Conservation (phyloP, 352 stramenopile species). For the Phytopythium oedochilum region DNA sequence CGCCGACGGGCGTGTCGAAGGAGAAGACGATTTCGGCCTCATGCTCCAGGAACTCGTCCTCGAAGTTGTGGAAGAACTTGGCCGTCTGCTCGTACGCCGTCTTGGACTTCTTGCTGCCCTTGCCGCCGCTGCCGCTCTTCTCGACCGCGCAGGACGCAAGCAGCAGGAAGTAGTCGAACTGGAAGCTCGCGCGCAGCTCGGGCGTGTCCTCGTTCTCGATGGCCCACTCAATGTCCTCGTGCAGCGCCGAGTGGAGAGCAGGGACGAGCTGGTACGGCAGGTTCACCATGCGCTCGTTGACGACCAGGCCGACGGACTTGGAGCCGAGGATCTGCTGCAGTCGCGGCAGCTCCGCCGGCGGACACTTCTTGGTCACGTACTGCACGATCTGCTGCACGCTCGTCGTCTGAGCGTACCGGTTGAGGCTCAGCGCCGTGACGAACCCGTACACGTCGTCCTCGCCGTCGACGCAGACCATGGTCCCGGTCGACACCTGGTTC, state of each 20-base stretch:
- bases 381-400: slow-evolving; percentile 74
- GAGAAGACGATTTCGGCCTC: slow-evolving; percentile 64
- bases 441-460: slow-evolving; percentile 86
- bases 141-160: slow-evolving; percentile 62
- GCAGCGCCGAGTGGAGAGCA: slow-evolving; percentile 68
- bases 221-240: slow-evolving; percentile 86
- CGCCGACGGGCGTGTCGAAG: slow-evolving; percentile 65
- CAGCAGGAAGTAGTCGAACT: slow-evolving; percentile 84
- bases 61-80: slow-evolving; percentile 85
- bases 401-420: slow-evolving; percentile 37
- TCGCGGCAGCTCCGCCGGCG: slow-evolving; percentile 28
- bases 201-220: slow-evolving; percentile 63
- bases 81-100: slow-evolving; percentile 54
- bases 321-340: slow-evolving; percentile 59
- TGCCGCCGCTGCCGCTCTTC: slow-evolving; percentile 30
- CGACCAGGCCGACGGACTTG: slow-evolving; percentile 59
- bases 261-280: slow-evolving; percentile 83
- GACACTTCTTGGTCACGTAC: slow-evolving; percentile 77
- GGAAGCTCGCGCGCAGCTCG: slow-evolving; percentile 58
- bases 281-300: slow-evolving; percentile 87
- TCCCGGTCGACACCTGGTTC: slow-evolving; percentile 62
- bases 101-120: slow-evolving; percentile 76
- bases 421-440: slow-evolving; percentile 72
- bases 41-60: slow-evolving; percentile 83
- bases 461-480: slow-evolving; percentile 77